Evolutionary conservation across 345 rosid genomes (phyloP).

Genomic region (Fremontodendron californicum): DNA sequence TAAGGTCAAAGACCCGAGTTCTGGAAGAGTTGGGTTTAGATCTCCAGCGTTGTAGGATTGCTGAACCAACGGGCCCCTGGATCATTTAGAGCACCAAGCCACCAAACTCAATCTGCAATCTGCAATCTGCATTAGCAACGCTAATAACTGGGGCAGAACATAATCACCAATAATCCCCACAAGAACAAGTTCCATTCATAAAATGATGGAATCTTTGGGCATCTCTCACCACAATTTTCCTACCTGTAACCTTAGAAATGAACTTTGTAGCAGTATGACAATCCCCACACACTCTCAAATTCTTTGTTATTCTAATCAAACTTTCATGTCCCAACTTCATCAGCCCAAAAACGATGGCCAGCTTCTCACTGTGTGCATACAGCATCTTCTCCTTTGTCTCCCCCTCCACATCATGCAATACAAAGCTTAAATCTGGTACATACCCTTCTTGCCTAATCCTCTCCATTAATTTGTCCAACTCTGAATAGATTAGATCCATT

Average conservation of each 20-base stretch:
- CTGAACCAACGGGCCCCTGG: background rate
- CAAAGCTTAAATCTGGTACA: constrained; percentile 36
- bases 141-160: background rate
- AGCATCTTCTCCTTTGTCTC: constrained; percentile 65
- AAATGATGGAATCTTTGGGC: constrained; percentile 77
- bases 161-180: constrained; percentile 71
- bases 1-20: background rate
- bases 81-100: too few species aligned
- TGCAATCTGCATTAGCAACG: background rate
- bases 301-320: constrained; percentile 66
- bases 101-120: background rate
- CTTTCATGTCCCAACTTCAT: constrained; percentile 57
- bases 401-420: constrained; percentile 74
- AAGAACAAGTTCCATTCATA: constrained; percentile 63
- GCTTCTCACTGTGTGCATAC: constrained; percentile 52
- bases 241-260: constrained; percentile 55
- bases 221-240: constrained; percentile 74
- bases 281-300: constrained; percentile 77
- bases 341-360: constrained; percentile 80
- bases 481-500: constrained; percentile 19
- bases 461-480: constrained; percentile 20
- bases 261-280: constrained; percentile 73
- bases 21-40: background rate
- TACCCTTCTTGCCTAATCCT: constrained; percentile 15
- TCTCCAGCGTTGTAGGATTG: background rate